Conservation (phyloP, 2,329 filamentous ascomycete species). For the Chrysoporthe puriensis region DNA sequence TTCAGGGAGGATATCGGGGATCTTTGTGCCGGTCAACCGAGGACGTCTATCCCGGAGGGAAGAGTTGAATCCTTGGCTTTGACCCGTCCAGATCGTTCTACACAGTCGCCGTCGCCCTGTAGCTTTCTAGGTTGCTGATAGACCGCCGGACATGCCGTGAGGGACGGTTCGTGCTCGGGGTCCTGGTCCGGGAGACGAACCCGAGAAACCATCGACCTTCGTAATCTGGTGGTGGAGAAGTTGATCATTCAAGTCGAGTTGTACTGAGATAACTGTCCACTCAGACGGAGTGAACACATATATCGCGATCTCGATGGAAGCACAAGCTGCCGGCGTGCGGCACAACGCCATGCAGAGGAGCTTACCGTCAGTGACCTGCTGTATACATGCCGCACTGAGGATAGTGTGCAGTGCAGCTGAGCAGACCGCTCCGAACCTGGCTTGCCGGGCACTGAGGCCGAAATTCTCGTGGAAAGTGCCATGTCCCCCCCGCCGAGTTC, state of each 20-base stretch:
- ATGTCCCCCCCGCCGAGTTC: background rate
- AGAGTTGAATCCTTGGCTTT: background rate
- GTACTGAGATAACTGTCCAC: background rate
- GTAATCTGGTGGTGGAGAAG: too few species aligned
- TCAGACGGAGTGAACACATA: background rate
- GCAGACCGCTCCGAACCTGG: background rate
- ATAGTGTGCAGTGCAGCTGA: background rate
- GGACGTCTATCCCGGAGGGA: background rate
- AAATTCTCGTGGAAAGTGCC: background rate
- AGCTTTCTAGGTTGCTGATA: too few species aligned
- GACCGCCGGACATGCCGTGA: too few species aligned
- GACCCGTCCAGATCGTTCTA: background rate
- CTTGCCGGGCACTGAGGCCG: background rate
- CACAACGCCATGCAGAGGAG: too few species aligned
- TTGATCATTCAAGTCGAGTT: background rate
- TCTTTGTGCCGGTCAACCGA: background rate
- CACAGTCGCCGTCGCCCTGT: too few species aligned
- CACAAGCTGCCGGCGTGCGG: background rate
- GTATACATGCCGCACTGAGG: background rate
- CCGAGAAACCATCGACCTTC: too few species aligned
- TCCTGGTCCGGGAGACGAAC: too few species aligned
- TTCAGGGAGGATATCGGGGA: background rate
- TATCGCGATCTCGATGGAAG: background rate
- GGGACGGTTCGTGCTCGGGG: too few species aligned
- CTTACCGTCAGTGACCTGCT: background rate